Evolutionary conservation across 805 yeast species (phyloP).

Genomic region (Vanderwaltozyma polyspora): DNA sequence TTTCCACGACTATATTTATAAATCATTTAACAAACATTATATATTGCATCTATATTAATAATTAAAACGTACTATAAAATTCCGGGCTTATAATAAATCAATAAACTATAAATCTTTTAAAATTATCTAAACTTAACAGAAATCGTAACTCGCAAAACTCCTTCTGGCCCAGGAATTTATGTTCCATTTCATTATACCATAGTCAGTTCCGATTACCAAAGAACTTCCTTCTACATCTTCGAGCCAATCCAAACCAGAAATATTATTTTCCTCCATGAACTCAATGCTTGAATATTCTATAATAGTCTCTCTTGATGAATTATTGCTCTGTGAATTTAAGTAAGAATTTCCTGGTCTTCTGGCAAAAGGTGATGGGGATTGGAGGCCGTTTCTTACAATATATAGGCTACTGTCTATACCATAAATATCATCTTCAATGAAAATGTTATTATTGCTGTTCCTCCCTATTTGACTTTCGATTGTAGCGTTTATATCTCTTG

Average conservation of each 20-base stretch:
- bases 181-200: slow-evolving; percentile 61
- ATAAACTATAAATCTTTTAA: no score
- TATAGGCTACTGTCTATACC: slow-evolving; percentile 8
- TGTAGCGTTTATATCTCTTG: neutral
- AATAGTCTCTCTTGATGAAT: slow-evolving; percentile 1
- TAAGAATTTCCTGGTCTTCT: neutral
- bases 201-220: slow-evolving; percentile 51
- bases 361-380: neutral
- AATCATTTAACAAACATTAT: neutral
- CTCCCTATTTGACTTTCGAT: neutral
- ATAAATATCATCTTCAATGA: slow-evolving; percentile 14
- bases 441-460: neutral
- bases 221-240: slow-evolving; percentile 39
- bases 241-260: slow-evolving; percentile 53
- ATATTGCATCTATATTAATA: neutral
- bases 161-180: slow-evolving; percentile 54
- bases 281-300: slow-evolving; percentile 3
- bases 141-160: slow-evolving; percentile 45
- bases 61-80: no score
- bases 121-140: slow-evolving; percentile 21
- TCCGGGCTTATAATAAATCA: no score
- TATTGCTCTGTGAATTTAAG: neutral
- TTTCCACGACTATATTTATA: neutral
- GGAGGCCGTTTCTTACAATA: slow-evolving; percentile 2
- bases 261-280: slow-evolving; percentile 33